Base-by-base conservation (phyloP, 1,284 basidiomycete species). In the Irpex sp. region DNA sequence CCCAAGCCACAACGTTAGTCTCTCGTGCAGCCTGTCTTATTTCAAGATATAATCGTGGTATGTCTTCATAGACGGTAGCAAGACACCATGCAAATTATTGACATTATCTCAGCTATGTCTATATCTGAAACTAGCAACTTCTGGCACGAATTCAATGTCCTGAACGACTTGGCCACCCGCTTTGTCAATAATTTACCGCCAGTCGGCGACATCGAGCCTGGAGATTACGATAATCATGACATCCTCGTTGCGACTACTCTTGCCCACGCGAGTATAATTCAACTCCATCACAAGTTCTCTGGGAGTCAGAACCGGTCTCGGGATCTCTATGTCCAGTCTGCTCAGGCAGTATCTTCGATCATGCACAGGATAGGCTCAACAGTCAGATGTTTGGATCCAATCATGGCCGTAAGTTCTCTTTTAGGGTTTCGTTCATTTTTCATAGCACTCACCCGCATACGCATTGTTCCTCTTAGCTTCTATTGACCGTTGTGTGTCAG, bases 1-100 rank as follows among this genome's bases (percentile, higher is more conserved):
- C 75, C 10, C 79, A 79, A 65, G 75, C 75, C 0, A 67, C 74
- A 2, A 70, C 76, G 3, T 61, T 78, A 0, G 69, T 77, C 48
- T 74, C 77, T 60, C 70, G 74, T 23, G 76, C 77, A 0, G 71
- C 73, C 5, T 57, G 61, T 18, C 67, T 70, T 2, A 65, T 68
- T 8, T 64, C 69, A 7, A 66, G 68, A 47, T 71, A 68, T 65
- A 62, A 65, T 23, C 56, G 65, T 48, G 59, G 71, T 72, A 59
- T 48, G 61, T 59, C 14, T 54, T 4, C 21, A 23, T 23, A 21
- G 8, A 6, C 8, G 12, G 16, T 53, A 39, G 2, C 19, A 23
- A 9, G 2, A 37, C n/a, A 7, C 19, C 56, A 10, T 14, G n/a
- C 7, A 39, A 19, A 56, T 36, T n/a, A 12, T 5, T 42, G 33